Evolutionary conservation across 2,329 filamentous ascomycete genomes (phyloP).

Genomic region (Sarocladiaceae sp.): DNA sequence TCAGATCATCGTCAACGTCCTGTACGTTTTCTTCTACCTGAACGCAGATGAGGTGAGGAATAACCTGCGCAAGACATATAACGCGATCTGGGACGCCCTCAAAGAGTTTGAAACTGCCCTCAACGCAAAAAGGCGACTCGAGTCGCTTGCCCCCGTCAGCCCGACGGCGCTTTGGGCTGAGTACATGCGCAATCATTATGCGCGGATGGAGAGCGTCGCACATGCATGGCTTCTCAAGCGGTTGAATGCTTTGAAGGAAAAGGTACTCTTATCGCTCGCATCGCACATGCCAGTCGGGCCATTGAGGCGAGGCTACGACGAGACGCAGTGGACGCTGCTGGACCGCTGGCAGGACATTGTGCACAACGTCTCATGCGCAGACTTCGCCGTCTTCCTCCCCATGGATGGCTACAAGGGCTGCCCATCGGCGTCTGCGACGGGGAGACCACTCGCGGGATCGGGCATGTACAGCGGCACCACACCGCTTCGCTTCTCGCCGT

Average conservation of each 20-base stretch:
- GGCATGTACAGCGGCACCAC: not conserved
- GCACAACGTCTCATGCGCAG: conserved; percentile 17
- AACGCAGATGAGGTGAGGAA: conserved; percentile 16
- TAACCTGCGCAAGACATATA: conserved; percentile 19
- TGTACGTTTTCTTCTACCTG: conserved; percentile 22
- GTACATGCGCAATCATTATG: conserved; percentile 19
- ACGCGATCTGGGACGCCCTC: conserved; percentile 20
- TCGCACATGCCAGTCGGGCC: conserved; percentile 9
- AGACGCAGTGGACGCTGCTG: conserved; percentile 15
- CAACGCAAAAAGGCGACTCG: conserved; percentile 14
- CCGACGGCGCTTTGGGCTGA: conserved; percentile 20
- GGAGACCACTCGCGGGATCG: conserved; percentile 11
- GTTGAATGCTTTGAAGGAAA: conserved; percentile 5
- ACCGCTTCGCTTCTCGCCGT: conserved; percentile 14
- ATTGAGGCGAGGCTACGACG: no score
- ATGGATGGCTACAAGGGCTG: conserved; percentile 22
- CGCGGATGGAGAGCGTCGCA: conserved; percentile 14
- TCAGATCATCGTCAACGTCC: conserved; percentile 15
- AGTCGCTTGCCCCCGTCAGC: conserved; percentile 10
- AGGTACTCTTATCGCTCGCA: not conserved
- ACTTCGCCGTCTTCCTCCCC: conserved; percentile 20
- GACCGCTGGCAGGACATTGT: conserved; percentile 19
- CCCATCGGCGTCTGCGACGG: conserved; percentile 7
- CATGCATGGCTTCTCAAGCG: conserved; percentile 19
- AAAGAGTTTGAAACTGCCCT: conserved; percentile 18